A percentile compares a stretch with the other conserved stretches of the same genome.
Conservation (phyloP, 1,284 basidiomycete genomes). For the Leccinum subrobustum region DNA sequence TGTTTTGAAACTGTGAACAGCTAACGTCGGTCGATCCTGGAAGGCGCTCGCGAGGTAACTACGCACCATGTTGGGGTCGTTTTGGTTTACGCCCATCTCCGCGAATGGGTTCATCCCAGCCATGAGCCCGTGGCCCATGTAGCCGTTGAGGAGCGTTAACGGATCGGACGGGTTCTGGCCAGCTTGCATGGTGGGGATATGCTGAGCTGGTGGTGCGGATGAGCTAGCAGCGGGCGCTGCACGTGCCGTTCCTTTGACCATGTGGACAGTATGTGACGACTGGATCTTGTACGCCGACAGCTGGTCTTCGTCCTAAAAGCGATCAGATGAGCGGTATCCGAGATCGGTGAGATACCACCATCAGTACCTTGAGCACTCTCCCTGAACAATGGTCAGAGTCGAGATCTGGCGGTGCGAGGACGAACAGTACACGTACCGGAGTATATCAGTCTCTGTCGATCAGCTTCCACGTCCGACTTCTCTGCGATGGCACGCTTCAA, state of each 20-base stretch:
- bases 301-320: slow-evolving; percentile 72
- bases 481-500: slow-evolving; percentile 75
- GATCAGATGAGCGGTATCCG: slow-evolving; percentile 9
- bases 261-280: slow-evolving; percentile 83
- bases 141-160: slow-evolving; percentile 71
- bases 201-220: slow-evolving; percentile 39
- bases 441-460: slow-evolving; percentile 84
- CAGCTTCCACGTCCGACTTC: slow-evolving; percentile 82
- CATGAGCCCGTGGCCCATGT: slow-evolving; percentile 69
- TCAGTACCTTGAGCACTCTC: slow-evolving; percentile 65
- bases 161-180: slow-evolving; percentile 82
- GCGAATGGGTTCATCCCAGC: slow-evolving; percentile 87
- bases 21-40: slow-evolving; percentile 2
- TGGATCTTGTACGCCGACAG: slow-evolving; percentile 89
- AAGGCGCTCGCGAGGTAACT: background rate
- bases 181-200: slow-evolving; percentile 76
- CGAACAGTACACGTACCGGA: slow-evolving; percentile 54
- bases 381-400: slow-evolving; percentile 38
- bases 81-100: slow-evolving; percentile 81
- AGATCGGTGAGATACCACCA: background rate
- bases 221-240: slow-evolving; percentile 33
- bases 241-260: slow-evolving; percentile 85
- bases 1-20: slow-evolving; percentile 62
- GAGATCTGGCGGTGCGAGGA: background rate
- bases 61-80: slow-evolving; percentile 87